These are phyloP conservation scores for Streptanthus diversifolius DNA, from an alignment of 345 rosid species.

Conservation along the genomic window DNA sequence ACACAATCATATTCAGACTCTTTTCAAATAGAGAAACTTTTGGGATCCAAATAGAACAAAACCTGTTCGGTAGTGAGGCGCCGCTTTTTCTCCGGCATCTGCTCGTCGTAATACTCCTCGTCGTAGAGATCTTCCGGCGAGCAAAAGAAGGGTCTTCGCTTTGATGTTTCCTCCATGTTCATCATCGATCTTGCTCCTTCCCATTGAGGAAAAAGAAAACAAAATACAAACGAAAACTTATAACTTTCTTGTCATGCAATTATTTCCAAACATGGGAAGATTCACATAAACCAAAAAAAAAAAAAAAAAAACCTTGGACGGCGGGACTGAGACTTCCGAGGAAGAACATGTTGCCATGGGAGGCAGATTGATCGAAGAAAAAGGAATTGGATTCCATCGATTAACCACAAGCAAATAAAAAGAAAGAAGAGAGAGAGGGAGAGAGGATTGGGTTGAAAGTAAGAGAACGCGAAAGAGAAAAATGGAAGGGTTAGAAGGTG, in stretches of 20 bases:
- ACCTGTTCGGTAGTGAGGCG: conserved; percentile 82
- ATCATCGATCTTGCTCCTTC: conserved; percentile 50
- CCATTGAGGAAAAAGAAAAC: not conserved
- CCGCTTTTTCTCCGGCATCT: conserved; percentile 77
- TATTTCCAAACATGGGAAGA: not conserved
- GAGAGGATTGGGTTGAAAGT: not conserved
- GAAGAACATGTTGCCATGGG: conserved; percentile 61
- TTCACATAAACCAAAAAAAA: not conserved
- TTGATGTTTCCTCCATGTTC: conserved; percentile 54
- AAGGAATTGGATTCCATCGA: conserved; percentile 67
- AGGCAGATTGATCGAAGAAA: conserved; percentile 55
- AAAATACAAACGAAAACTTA: not conserved
- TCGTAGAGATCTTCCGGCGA: conserved; percentile 65
- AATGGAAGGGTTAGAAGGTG: conserved; percentile 47
- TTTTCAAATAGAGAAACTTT: too few relatives aligned
- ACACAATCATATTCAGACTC: too few relatives aligned
- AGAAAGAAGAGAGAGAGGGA: not conserved
- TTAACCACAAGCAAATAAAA: not conserved
- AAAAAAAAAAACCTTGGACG: conserved; percentile 44
- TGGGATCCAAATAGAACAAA: not conserved
- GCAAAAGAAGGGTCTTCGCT: conserved; percentile 67
- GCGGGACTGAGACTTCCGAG: conserved; percentile 52
- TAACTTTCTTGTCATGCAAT: not conserved
- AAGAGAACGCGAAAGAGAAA: not conserved
- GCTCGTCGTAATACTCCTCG: conserved; percentile 77